Conservation (phyloP, 1,284 basidiomycete genomes). For the Exobasidium rhododendri region DNA sequence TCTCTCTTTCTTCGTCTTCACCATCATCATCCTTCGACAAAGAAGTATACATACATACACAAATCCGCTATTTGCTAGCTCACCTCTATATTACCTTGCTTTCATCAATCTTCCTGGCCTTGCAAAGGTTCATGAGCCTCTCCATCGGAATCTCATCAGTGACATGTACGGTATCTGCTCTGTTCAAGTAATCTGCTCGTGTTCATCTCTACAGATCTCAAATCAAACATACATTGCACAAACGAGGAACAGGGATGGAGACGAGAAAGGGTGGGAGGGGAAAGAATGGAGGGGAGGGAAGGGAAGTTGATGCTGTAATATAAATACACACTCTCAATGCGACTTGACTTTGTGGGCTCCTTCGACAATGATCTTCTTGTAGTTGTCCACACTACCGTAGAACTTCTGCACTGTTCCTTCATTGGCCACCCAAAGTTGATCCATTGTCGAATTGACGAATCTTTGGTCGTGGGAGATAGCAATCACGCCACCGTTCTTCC, state of each 20-base stretch:
- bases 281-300: too few relatives aligned
- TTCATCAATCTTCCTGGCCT: too few relatives aligned
- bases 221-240: background rate
- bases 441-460: slow-evolving; percentile 46
- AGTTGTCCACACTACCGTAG: slow-evolving; percentile 81
- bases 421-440: slow-evolving; percentile 59
- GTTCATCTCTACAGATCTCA: slow-evolving; percentile 2
- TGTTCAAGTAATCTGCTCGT: too few relatives aligned
- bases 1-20: background rate
- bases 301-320: too few relatives aligned
- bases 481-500: slow-evolving; percentile 79
- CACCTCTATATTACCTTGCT: too few relatives aligned
- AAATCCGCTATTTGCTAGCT: too few relatives aligned
- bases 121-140: too few relatives aligned
- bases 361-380: slow-evolving; percentile 67
- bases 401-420: slow-evolving; percentile 80
- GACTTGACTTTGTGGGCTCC: background rate
- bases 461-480: slow-evolving; percentile 49
- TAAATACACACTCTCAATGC: too few relatives aligned
- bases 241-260: background rate
- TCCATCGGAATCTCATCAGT: too few relatives aligned
- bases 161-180: too few relatives aligned
- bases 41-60: too few relatives aligned
- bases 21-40: background rate
- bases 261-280: too few relatives aligned